These are phyloP conservation scores for Trebouxia gelatinosa DNA, from an alignment of 163 green algal species.

Conservation along the genomic window DNA sequence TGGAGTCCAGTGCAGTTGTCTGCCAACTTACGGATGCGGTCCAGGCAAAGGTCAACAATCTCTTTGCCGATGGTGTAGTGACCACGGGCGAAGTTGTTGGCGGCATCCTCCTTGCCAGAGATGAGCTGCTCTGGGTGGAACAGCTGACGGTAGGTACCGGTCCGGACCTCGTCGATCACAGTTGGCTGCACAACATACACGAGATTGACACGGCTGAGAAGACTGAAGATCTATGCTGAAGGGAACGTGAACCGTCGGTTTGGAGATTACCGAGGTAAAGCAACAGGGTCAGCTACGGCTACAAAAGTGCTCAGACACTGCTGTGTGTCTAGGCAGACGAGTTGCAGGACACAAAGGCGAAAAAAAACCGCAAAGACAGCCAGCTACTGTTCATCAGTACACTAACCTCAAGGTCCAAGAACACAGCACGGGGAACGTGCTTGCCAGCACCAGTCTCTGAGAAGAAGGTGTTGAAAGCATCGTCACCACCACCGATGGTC, in stretches of 20 bases:
- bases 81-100: slow-evolving; percentile 98
- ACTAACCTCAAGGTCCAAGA: slow-evolving; percentile 93
- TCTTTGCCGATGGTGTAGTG: slow-evolving; percentile 86
- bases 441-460: slow-evolving; percentile 98
- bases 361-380: neutral
- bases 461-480: slow-evolving; percentile 99
- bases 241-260: slow-evolving; percentile 16
- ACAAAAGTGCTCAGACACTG: no score
- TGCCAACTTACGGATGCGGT: slow-evolving; percentile 98
- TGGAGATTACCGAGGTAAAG: no score
- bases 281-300: no score
- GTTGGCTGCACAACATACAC: slow-evolving; percentile 77
- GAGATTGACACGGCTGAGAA: no score
- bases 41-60: slow-evolving; percentile 97
- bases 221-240: no score
- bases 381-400: neutral
- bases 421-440: slow-evolving; percentile 97
- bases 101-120: slow-evolving; percentile 98
- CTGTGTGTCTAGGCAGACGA: no score
- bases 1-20: slow-evolving; percentile 99
- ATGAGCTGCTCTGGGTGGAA: slow-evolving; percentile 99
- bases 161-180: slow-evolving; percentile 98
- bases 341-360: no score
- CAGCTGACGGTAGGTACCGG: slow-evolving; percentile 98
- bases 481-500: slow-evolving; percentile 88